These are phyloP conservation scores for Anethum foeniculum DNA, from an alignment of 140 eudicot species.

Conservation along the genomic window DNA sequence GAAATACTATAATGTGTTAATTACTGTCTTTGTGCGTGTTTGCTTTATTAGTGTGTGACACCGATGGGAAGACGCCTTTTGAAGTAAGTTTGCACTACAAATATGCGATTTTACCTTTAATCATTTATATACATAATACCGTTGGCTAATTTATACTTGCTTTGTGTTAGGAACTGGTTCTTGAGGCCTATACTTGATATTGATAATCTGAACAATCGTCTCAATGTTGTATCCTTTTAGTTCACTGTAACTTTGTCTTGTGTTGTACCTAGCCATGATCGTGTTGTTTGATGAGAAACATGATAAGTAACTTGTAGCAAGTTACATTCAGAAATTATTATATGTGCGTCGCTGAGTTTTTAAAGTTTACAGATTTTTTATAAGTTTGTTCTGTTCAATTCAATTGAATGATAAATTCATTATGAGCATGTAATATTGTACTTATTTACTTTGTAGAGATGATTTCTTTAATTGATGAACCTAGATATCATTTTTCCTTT, in stretches of 20 bases:
- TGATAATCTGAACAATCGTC: constrained; percentile 66
- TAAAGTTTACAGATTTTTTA: neutral
- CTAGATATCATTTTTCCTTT: constrained; percentile 76
- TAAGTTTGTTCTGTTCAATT: neutral
- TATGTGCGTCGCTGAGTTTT: neutral
- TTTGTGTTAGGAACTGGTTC: constrained; percentile 72
- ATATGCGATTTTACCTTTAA: constrained; percentile 4
- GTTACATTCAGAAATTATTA: neutral
- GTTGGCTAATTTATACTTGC: constrained; percentile 14
- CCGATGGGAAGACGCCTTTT: constrained; percentile 88
- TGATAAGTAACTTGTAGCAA: neutral
- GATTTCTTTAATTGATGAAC: constrained; percentile 28
- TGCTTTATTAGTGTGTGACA: constrained; percentile 62
- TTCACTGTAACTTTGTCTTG: neutral
- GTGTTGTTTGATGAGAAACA: neutral
- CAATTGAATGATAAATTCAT: neutral
- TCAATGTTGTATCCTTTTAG: constrained; percentile 76
- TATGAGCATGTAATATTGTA: neutral
- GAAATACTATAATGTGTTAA: constrained; percentile 1
- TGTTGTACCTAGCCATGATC: neutral
- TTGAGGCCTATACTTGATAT: constrained; percentile 88
- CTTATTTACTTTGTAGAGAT: neutral
- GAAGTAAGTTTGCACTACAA: constrained; percentile 39
- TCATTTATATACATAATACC: constrained; percentile 8
- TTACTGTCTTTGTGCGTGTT: constrained; percentile 10